Base-by-base conservation (phyloP, 441 rosid genomes). In the Viola pubescens region DNA sequence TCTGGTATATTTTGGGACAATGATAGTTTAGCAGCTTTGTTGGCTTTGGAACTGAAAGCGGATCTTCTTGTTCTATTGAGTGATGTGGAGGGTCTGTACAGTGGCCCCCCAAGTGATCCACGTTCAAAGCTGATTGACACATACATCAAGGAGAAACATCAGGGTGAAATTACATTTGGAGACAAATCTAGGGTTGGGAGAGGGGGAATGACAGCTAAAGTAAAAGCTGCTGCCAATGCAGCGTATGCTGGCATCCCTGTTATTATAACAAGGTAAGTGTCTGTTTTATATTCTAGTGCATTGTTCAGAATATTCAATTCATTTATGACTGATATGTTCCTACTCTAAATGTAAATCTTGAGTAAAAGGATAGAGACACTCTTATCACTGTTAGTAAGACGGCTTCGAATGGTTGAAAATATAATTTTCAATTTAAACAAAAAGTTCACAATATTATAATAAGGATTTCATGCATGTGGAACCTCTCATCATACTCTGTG, bases 1-100 rank as follows among this genome's bases (percentile, higher is more conserved):
- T 90, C 96, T 64, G 99, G 99, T 66, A 94, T 94, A 74, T 94
- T 94, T 68, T 94, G 99, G 99, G 99, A 94, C 70, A 94, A 94
- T 70, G 99, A 94, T 73, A 94, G 99, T 71, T 85, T 94, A 74
- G 95, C 99, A 37, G 97, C 91, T 67, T 75, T 94, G 61, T 73
- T 94, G 52, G 92, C 99, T 37, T 65, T 94, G 75, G 96, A 94
- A 79, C 82, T 94, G 54, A 79, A 90, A 56, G 99, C 99, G 34
- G 99, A 94, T 77, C 94, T 94, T 68, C 84, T 94, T 64, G 67
- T 94, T 63, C 79, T 94, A 52, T 74, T 94, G 71, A 94, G 99
- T 77, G 99, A 90, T 67, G 97, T 94, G n/a, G 97, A 85, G 49
- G 97, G 99, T 71, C 95, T 94, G 60, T 94, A 85, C 9, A 94